Percentiles rank a stretch among this genome's conserved stretches.
phyloP scores from a whole-genome alignment of 2,329 filamentous ascomycete genomes.

The Exophiala alcalophila region DNA sequence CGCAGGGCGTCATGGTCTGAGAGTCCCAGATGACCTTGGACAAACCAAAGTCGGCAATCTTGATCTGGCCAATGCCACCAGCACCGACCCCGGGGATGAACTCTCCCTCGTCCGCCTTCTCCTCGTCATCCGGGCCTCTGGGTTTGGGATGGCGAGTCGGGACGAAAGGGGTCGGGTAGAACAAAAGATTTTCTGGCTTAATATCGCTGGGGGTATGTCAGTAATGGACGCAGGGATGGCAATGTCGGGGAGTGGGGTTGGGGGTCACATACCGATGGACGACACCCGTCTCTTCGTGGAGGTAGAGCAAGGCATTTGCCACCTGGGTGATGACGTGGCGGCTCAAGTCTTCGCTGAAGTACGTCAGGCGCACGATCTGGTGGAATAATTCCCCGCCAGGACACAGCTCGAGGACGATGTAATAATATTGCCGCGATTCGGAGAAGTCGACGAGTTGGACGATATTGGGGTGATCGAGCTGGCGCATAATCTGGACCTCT shows the following conservation, averaged over 20 bases:
- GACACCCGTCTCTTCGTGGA: conserved; percentile 92
- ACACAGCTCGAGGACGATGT: conserved; percentile 92
- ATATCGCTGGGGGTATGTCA: conserved; percentile 66
- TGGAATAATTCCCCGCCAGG: conserved; percentile 97
- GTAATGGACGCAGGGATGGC: not conserved
- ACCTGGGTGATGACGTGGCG: conserved; percentile 94
- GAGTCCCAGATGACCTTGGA: conserved; percentile 99
- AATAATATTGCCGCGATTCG: conserved; percentile 93
- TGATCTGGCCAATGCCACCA: conserved; percentile 90
- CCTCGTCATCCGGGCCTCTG: conserved; percentile 82
- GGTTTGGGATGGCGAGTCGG: conserved; percentile 79
- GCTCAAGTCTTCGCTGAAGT: conserved; percentile 94
- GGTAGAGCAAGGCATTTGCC: conserved; percentile 86
- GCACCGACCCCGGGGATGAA: conserved; percentile 77
- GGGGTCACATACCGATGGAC: conserved; percentile 85
- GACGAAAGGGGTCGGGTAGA: conserved; percentile 78
- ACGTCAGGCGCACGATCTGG: conserved; percentile 95
- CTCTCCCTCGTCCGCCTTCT: conserved; percentile 95
- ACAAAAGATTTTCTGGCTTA: conserved; percentile 92
- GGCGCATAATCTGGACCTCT: conserved; percentile 98
- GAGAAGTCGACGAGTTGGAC: conserved; percentile 90
- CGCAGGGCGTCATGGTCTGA: conserved; percentile 98
- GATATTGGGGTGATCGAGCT: conserved; percentile 93
- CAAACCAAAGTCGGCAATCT: conserved; percentile 96
- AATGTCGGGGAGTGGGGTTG: too few species aligned